Conservation (phyloP, 768 basidiomycete species). For the Naganishia vaughanmartiniae region DNA sequence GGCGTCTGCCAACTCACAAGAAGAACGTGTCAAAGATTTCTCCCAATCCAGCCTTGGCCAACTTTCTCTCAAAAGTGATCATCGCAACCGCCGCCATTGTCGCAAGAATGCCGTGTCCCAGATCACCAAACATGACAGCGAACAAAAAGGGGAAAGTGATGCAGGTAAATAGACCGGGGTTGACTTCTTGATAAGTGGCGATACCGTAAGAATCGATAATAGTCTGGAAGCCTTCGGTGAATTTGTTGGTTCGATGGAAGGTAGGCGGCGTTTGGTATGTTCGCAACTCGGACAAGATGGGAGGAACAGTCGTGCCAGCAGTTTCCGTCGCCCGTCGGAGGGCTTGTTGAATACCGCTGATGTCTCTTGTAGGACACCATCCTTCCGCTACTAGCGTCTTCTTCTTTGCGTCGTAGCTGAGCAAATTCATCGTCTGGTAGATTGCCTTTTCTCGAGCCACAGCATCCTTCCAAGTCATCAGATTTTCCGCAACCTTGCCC, state of each 20-base stretch:
- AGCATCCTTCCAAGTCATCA: constrained; percentile 89
- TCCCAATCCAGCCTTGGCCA: constrained; percentile 69
- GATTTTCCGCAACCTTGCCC: constrained; percentile 73
- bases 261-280: constrained; percentile 93
- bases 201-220: constrained; percentile 98
- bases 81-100: constrained; percentile 72
- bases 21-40: constrained; percentile 90
- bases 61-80: constrained; percentile 79
- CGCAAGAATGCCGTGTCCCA: constrained; percentile 88
- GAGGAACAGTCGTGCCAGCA: constrained; percentile 85
- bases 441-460: constrained; percentile 94
- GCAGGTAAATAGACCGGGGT: constrained; percentile 82
- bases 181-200: constrained; percentile 91
- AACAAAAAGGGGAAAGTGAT: constrained; percentile 96
- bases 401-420: constrained; percentile 87
- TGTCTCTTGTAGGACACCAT: constrained; percentile 94
- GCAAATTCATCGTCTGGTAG: constrained; percentile 90
- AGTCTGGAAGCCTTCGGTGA: constrained; percentile 93
- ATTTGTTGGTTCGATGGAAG: constrained; percentile 89
- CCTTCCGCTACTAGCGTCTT: constrained; percentile 96
- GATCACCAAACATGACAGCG: constrained; percentile 99
- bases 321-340: constrained; percentile 89
- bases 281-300: constrained; percentile 83
- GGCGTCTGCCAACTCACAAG: constrained; percentile 62
- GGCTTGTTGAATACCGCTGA: constrained; percentile 77